Evolutionary conservation across 192 early-diverging fungal genomes (phyloP).

Genomic region (Backusella westeae): DNA sequence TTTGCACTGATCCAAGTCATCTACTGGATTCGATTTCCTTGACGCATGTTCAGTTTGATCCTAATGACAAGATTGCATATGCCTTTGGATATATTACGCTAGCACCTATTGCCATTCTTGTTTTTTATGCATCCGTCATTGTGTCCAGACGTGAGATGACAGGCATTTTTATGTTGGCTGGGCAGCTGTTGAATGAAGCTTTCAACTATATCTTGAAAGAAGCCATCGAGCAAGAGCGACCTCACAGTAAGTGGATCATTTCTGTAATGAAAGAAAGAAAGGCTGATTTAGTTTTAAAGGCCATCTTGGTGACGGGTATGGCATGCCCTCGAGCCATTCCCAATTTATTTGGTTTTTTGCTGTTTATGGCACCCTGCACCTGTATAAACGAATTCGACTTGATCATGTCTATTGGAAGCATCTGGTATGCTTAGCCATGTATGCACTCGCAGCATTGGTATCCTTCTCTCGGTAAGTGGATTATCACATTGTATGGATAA

Average conservation of each 20-base stretch:
- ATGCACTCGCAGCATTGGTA: constrained; percentile 17
- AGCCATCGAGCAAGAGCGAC: constrained; percentile 58
- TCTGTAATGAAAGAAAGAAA: neutral
- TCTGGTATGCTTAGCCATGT: constrained; percentile 14
- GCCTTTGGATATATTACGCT: constrained; percentile 62
- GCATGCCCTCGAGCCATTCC: constrained; percentile 82
- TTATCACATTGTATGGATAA: neutral
- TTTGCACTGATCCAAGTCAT: neutral
- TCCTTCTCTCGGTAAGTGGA: constrained; percentile 30
- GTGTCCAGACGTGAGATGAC: constrained; percentile 58
- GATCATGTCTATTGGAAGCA: constrained; percentile 21
- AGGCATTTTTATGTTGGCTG: constrained; percentile 57
- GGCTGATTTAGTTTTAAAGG: constrained; percentile 34
- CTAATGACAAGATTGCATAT: constrained; percentile 55
- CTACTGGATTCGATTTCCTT: constrained; percentile 59
- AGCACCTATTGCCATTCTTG: constrained; percentile 63
- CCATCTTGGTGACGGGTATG: constrained; percentile 71
- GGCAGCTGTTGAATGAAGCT: constrained; percentile 70
- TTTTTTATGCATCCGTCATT: constrained; percentile 66
- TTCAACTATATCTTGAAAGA: constrained; percentile 63
- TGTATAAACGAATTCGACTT: constrained; percentile 34
- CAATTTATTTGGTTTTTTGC: constrained; percentile 83
- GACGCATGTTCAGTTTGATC: constrained; percentile 70
- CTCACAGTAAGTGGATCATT: constrained; percentile 47
- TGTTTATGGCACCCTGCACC: constrained; percentile 52